Evolutionary conservation across 305 asterid species (phyloP), one percentile per base, ranked within the genome.

Genomic region (Fraxinus greggii): DNA sequence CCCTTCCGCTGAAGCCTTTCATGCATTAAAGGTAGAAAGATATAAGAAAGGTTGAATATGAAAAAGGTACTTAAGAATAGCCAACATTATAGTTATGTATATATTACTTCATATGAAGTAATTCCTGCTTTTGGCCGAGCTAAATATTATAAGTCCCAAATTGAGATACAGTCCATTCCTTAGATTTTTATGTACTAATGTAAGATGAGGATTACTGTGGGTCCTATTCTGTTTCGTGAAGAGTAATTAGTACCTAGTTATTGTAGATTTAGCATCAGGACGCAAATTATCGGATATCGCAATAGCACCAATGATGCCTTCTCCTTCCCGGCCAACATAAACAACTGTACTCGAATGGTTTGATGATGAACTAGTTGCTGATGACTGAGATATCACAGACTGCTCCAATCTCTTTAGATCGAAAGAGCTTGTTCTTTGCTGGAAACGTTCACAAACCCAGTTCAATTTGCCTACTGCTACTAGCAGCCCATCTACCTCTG

Each of bases 401-500:
- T 90, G 90, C 89, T 96, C 98, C 80, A 94, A 88, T 80, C 76
- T 88, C 90, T 85, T 85, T 75, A 94, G 84, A 86, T 90, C 93
- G 38, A 89, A 82, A 36, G 67, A 82, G 84, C 87, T 83, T 24
- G 93, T 81, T 86, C 78, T 91, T 80, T 78, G 93, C 89, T 92
- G 94, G 88, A 96, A 94, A 80, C 98, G 95, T 32, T 93, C 98
- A 70, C 42, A 81, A 82, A 94, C 98, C 99, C 98, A 96, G 77
- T 91, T 90, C 89, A 93, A 86, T 79, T 89, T 92, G 70, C 99
- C 99, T 78, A 96, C 95, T n/a, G 99, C 99, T 85, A 96, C 97
- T 81, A 96, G 88, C 82, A 88, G 95, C 77, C 97, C 98, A 82
- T 93, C 92, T 83, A 96, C 98, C 93, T 94, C 98, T 84, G 98